phyloP scores from a whole-genome alignment of 768 basidiomycete genomes.

The Pilatotrama ljubarskyi region DNA sequence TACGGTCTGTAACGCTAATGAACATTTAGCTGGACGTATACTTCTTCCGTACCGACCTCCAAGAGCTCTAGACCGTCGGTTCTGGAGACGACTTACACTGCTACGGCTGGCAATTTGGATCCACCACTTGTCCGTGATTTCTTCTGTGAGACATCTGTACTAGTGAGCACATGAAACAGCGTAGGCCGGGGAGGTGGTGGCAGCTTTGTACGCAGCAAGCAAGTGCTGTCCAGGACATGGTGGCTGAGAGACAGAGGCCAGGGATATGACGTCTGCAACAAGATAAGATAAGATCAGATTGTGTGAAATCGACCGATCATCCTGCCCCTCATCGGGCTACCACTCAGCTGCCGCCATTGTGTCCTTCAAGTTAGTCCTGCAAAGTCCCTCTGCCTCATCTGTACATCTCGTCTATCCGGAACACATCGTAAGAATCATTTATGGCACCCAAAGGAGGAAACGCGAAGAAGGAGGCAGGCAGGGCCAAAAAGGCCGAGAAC shows the following conservation, averaged over 20 bases:
- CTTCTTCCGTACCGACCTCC: neutral
- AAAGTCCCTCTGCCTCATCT: neutral
- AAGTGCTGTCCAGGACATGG: too few species aligned
- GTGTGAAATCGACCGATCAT: neutral
- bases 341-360: neutral
- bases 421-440: neutral
- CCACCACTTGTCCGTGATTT: too few species aligned
- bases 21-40: neutral
- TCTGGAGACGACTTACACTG: too few species aligned
- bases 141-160: neutral
- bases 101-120: too few species aligned
- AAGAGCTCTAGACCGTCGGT: neutral
- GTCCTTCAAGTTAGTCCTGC: neutral
- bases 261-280: neutral
- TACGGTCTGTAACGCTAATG: conserved; percentile 1
- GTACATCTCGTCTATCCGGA: neutral
- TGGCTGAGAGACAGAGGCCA: neutral
- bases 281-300: conserved; percentile 11
- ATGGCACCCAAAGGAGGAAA: conserved; percentile 91
- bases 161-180: neutral
- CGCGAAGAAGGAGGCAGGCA: conserved; percentile 88
- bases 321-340: neutral
- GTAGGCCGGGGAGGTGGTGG: too few species aligned
- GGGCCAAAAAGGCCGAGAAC: conserved; percentile 91
- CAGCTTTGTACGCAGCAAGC: too few species aligned